A percentile compares a stretch with the other conserved stretches of the same genome.
These are phyloP conservation scores for Fusarium buharicum DNA, from an alignment of 2,329 filamentous ascomycete species.

Conservation along the genomic window DNA sequence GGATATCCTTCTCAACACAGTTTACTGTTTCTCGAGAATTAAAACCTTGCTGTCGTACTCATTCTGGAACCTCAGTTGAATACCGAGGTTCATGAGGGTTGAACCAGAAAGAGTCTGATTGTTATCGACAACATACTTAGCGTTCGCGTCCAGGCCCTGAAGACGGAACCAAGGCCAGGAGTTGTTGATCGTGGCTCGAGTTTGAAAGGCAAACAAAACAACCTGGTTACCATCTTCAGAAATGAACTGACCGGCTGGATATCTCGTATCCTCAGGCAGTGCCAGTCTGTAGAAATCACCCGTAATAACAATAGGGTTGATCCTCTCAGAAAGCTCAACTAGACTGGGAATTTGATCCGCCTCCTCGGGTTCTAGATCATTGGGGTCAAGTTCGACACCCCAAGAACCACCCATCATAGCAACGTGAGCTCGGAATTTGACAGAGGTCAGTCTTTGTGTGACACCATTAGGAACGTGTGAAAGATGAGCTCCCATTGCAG, in stretches of 20 bases:
- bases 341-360: conserved; percentile 62
- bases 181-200: conserved; percentile 60
- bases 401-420: conserved; percentile 76
- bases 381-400: conserved; percentile 72
- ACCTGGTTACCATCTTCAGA: conserved; percentile 60
- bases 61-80: conserved; percentile 62
- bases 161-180: conserved; percentile 64
- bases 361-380: conserved; percentile 61
- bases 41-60: conserved; percentile 70
- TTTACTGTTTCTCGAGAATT: conserved; percentile 58
- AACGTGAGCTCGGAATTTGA: conserved; percentile 71
- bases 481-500: conserved; percentile 73
- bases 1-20: background rate
- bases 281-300: conserved; percentile 70
- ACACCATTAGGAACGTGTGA: conserved; percentile 69
- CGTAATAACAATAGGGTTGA: conserved; percentile 68
- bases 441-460: conserved; percentile 64
- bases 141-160: conserved; percentile 65
- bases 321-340: conserved; percentile 62
- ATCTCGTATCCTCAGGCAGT: conserved; percentile 68
- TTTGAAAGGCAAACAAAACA: conserved; percentile 70
- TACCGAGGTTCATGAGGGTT: conserved; percentile 70
- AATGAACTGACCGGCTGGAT: conserved; percentile 70
- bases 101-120: conserved; percentile 65
- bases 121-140: conserved; percentile 64